Evolutionary conservation across 2,329 filamentous ascomycete species (phyloP), one percentile per base, ranked within the genome.

Genomic region (Microascus cirrosus): DNA sequence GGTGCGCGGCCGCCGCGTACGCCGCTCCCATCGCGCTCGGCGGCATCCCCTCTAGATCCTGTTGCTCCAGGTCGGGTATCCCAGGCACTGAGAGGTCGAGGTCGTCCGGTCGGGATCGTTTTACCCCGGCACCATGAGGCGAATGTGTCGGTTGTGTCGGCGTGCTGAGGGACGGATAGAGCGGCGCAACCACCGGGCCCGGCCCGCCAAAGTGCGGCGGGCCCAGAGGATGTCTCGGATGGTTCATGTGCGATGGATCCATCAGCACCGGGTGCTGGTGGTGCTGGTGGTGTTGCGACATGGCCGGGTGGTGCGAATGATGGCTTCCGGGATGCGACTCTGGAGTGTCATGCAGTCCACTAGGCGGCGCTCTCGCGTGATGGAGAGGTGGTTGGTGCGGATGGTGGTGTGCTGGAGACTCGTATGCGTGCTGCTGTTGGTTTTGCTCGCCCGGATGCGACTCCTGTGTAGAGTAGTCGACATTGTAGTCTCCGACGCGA

Each of bases 401-500:
- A n/a, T 63, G 64, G 28, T 61, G 61, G 59, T 71, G 68, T 57
- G 66, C 61, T 54, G 78, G 66, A 59, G 73, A 66, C 67, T 84
- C 81, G 74, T 86, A 88, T 65, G 79, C 73, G 70, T 86, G 81
- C 69, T 82, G 76, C 70, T 79, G 77, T 69, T 86, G 82, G 70
- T 77, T 78, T 71, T 85, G 83, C 70, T 82, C 78, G 73, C 78
- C 79, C 74, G 83, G 74, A 76, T 85, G 81, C 73, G 79, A 78
- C 69, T 79, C 81, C 75, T 86, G 85, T 71, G 83, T 77, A 74
- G 84, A 79, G 76, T 87, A 89, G 71, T 86, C 83, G 80, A 88
- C 84, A 81, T 86, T 82, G 79, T 87, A 87, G 77, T 85, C 82
- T 71, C 79, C 80, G 74, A 83, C 78, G 80, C 84, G 82, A 78